Base-by-base conservation (phyloP, 208 protist genomes). In the Balamuthia mandrillaris region DNA sequence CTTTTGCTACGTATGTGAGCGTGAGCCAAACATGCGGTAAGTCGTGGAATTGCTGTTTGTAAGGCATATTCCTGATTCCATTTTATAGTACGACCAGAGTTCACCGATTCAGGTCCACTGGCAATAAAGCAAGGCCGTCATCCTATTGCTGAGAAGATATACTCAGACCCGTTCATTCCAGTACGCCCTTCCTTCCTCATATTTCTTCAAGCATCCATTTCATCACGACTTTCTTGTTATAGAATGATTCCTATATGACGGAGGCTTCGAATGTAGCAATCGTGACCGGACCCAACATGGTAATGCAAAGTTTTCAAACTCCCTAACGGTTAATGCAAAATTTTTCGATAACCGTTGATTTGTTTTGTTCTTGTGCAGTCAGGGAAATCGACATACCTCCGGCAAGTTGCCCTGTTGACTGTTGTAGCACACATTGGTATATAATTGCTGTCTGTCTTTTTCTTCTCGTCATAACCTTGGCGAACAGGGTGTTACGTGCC, bases 311-410 rank as follows among this genome's bases (percentile, higher is more conserved):
- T 45, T 24, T 39, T 21, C 12, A 31, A n/a, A 27, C n/a, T 66
- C 6, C 0, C 2, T 9, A 29, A 21, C 45, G 31, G 27, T 61
- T 29, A 7, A 52, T 52, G 14, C 10, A 52, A 18, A 66, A 39
- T 9, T 66, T 66, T 39, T 24, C 29, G 18, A 66, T 24, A 35
- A 9, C 29, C 58, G 44, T 68, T 2, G n/a, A 81, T 1, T 21
- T 70, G 5, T 68, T 51, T 33, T 84, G 37, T 39, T 21, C 24
- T 54, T 12, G 5, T 63, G 37, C 51, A 87, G 42, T 91, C 92
- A 6, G 96, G 96, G n/a, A 98, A 98, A 86, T 95, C 95, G 37
- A 97, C 95, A 12, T 93, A 97, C 52, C 92, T 98, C 14, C 89
- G 94, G 35, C 92, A 96, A 56, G 75, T 97, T 9, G 95, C 94